phyloP scores from a whole-genome alignment of 305 asterid genomes.

The Fraxinus sp. region DNA sequence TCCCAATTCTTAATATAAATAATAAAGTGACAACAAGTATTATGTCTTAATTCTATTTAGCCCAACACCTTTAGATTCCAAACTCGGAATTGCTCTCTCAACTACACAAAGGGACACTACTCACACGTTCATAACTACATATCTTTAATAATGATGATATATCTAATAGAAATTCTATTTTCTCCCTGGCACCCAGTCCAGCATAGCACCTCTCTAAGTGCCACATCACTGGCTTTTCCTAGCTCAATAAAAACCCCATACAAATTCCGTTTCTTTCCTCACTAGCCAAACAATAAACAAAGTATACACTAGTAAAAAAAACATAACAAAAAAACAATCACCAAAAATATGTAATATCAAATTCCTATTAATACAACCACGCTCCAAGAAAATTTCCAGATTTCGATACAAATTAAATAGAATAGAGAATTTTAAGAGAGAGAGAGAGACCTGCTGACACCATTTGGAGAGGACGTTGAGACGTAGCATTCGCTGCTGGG shows the following conservation, averaged over 20 bases:
- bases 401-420: background rate
- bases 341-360: background rate
- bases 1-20: background rate
- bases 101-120: background rate
- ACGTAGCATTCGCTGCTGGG: conserved; percentile 97
- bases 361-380: background rate
- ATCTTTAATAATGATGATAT: background rate
- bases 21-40: background rate
- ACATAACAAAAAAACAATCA: background rate
- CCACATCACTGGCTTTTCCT: background rate
- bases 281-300: background rate
- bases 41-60: background rate
- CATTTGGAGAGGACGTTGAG: conserved; percentile 97
- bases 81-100: background rate
- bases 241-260: background rate
- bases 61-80: background rate
- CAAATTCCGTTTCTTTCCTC: background rate
- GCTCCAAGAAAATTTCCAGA: background rate
- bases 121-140: background rate
- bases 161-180: background rate
- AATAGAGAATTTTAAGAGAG: background rate
- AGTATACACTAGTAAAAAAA: background rate
- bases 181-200: background rate
- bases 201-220: background rate
- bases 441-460: conserved; percentile 79